Evolutionary conservation across 2,329 filamentous ascomycete genomes (phyloP).

Genomic region (Meredithiella fracta): DNA sequence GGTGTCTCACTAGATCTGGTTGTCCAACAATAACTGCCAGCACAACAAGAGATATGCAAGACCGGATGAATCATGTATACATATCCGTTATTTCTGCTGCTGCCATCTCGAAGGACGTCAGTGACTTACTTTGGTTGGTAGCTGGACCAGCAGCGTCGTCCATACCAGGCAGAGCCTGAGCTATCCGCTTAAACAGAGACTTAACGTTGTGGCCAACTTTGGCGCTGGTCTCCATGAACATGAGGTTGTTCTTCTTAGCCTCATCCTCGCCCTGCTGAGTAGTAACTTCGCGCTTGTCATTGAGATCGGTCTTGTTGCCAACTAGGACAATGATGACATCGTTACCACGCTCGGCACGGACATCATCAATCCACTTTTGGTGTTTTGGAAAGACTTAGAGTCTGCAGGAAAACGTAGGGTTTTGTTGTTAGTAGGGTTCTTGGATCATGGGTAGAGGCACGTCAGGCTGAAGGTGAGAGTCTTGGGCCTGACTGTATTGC

Average conservation of each 20-base stretch:
- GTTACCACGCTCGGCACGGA: slow-evolving; percentile 87
- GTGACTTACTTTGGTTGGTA: slow-evolving; percentile 55
- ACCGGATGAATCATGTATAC: background rate
- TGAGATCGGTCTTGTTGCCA: slow-evolving; percentile 97
- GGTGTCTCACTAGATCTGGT: slow-evolving; percentile 4
- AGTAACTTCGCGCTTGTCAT: slow-evolving; percentile 95
- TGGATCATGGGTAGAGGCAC: background rate
- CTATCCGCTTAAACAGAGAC: slow-evolving; percentile 92
- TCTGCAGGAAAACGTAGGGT: slow-evolving; percentile 29
- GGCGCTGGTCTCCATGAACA: slow-evolving; percentile 98
- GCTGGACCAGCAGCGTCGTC: slow-evolving; percentile 66
- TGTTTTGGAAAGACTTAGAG: slow-evolving; percentile 95
- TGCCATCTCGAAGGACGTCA: background rate
- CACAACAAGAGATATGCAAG: slow-evolving; percentile 3
- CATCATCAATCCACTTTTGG: slow-evolving; percentile 99
- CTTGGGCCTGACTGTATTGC: background rate
- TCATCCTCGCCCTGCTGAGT: slow-evolving; percentile 94
- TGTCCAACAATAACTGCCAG: background rate
- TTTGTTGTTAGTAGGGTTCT: slow-evolving; percentile 6
- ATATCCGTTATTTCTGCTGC: background rate
- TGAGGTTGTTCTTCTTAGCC: slow-evolving; percentile 91
- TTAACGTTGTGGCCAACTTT: slow-evolving; percentile 98
- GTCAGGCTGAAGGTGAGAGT: background rate
- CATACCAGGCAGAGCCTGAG: slow-evolving; percentile 94
- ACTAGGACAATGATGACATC: slow-evolving; percentile 98